Percentiles rank a stretch among this genome's conserved stretches.
Evolutionary conservation across 2,329 filamentous ascomycete species (phyloP).

Genomic region (Sporothrix brasiliensis): DNA sequence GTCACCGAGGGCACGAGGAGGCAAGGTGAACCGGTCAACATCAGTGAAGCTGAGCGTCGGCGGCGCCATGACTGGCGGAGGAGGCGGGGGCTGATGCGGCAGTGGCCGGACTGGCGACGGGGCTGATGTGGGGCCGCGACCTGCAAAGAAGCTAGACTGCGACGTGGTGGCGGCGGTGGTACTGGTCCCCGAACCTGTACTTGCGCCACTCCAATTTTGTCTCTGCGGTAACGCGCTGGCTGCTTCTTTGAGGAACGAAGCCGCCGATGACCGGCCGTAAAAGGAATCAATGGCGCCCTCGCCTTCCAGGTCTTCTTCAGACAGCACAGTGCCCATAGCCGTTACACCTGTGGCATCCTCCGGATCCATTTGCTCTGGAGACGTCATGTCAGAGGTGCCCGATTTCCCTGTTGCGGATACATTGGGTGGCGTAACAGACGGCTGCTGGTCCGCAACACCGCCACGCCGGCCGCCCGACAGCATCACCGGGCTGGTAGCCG

Average conservation of each 20-base stretch:
- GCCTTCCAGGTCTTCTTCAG: slow-evolving; percentile 30
- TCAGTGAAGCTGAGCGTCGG: slow-evolving; percentile 5
- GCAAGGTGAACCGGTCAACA: slow-evolving; percentile 38
- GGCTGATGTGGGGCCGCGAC: background rate
- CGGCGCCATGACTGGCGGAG: background rate
- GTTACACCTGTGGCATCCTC: slow-evolving; percentile 28
- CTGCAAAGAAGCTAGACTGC: slow-evolving; percentile 5
- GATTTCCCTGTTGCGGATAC: background rate
- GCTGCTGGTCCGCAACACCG: slow-evolving; percentile 2
- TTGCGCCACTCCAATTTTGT: background rate
- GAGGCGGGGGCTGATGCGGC: background rate
- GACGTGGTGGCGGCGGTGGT: background rate
- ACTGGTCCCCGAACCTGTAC: background rate
- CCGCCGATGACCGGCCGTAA: slow-evolving; percentile 30
- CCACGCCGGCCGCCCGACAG: background rate
- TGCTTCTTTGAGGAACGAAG: slow-evolving; percentile 32
- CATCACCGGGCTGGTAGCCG: background rate
- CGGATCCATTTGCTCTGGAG: slow-evolving; percentile 21
- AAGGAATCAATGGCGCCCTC: slow-evolving; percentile 22
- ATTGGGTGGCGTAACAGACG: background rate
- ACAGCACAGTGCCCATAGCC: slow-evolving; percentile 32
- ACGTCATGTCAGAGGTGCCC: slow-evolving; percentile 2
- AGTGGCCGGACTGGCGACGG: background rate
- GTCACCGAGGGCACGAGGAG: slow-evolving; percentile 48
- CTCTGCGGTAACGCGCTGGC: slow-evolving; percentile 21